These are phyloP conservation scores for Penicillium maclennaniae DNA, from an alignment of 495 filamentous ascomycete genomes.

Conservation along the genomic window DNA sequence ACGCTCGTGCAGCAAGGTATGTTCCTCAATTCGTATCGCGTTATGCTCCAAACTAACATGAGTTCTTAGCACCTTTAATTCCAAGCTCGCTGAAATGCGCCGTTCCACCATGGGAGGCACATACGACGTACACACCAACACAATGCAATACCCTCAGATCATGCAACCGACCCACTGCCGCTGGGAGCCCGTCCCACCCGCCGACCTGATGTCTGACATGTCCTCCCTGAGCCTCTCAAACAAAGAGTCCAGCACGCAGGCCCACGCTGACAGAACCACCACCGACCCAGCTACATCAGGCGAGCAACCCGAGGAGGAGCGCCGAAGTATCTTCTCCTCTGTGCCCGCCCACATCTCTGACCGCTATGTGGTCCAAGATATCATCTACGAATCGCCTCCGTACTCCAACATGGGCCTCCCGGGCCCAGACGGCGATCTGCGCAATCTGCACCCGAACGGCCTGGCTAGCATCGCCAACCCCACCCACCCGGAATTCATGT, in stretches of 20 bases:
- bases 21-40: slow-evolving; percentile 16
- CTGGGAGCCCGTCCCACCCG: slow-evolving; percentile 62
- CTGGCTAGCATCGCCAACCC: slow-evolving; percentile 49
- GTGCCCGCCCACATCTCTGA: slow-evolving; percentile 62
- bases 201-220: slow-evolving; percentile 35
- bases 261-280: background rate
- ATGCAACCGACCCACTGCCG: slow-evolving; percentile 88
- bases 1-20: slow-evolving; percentile 84
- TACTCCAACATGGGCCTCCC: slow-evolving; percentile 56
- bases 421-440: slow-evolving; percentile 58
- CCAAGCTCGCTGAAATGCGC: slow-evolving; percentile 58
- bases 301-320: slow-evolving; percentile 1
- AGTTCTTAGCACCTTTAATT: slow-evolving; percentile 70
- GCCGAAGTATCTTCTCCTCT: slow-evolving; percentile 52
- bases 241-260: slow-evolving; percentile 4
- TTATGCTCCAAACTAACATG: slow-evolving; percentile 23
- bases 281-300: slow-evolving; percentile 3
- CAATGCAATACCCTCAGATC: slow-evolving; percentile 77
- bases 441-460: slow-evolving; percentile 61
- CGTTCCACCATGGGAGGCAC: slow-evolving; percentile 66
- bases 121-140: slow-evolving; percentile 92
- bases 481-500: slow-evolving; percentile 46
- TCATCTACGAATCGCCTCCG: slow-evolving; percentile 58
- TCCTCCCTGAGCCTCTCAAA: slow-evolving; percentile 38
- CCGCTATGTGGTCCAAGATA: slow-evolving; percentile 75